Evolutionary conservation across 129 eudicot genomes (phyloP).

Genomic region (Ambrosia artemisiifolia): DNA sequence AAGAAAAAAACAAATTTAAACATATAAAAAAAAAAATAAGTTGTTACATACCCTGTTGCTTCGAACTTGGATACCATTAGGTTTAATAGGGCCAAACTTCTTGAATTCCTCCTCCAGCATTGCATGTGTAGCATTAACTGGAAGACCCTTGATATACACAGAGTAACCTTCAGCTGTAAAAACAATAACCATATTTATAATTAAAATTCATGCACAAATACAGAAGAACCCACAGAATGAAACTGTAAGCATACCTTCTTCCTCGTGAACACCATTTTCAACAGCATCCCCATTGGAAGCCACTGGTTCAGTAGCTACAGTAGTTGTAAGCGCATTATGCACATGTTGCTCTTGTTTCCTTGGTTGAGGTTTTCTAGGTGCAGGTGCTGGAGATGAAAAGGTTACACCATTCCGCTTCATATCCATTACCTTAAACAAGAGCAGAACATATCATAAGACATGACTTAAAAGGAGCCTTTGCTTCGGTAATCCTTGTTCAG

Average conservation of each 20-base stretch:
- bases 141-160: slow-evolving; percentile 58
- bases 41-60: slow-evolving; percentile 54
- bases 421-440: slow-evolving; percentile 69
- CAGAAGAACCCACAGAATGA: not conserved
- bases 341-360: slow-evolving; percentile 41
- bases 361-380: slow-evolving; percentile 41
- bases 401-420: slow-evolving; percentile 53
- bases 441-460: not conserved
- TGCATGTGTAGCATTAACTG: slow-evolving; percentile 54
- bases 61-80: slow-evolving; percentile 75
- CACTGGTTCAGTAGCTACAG: slow-evolving; percentile 34
- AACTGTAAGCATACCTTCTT: slow-evolving; percentile 50
- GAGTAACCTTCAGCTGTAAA: slow-evolving; percentile 71
- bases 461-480: not conserved
- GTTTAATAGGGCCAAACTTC: slow-evolving; percentile 79
- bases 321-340: slow-evolving; percentile 29
- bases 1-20: not conserved
- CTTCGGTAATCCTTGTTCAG: not conserved
- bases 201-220: not conserved
- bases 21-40: not conserved
- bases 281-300: slow-evolving; percentile 36
- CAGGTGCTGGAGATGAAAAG: slow-evolving; percentile 52
- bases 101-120: slow-evolving; percentile 63
- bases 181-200: not conserved
- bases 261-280: slow-evolving; percentile 63